Evolutionary conservation across 2,329 filamentous ascomycete species (phyloP), one percentile per base, ranked within the genome.

Genomic region (Drechslerella coelobrocha): DNA sequence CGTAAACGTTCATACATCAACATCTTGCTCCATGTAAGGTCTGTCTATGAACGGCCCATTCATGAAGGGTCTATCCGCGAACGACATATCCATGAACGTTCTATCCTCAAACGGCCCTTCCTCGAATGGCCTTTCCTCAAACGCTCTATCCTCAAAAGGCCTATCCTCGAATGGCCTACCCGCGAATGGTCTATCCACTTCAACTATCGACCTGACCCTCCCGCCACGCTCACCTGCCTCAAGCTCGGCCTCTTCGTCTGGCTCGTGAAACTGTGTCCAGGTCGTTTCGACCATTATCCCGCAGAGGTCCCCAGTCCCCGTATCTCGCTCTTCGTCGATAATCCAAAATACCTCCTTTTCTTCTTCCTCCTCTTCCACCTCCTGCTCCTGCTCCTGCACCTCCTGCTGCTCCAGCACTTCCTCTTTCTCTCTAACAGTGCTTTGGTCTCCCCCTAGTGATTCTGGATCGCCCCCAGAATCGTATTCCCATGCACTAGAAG

Each of bases 211-310:
- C 2, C 4, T 26, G 12, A 17, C 9, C 2, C 29, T 23, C 12
- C 17, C 19, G 14, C 48, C 26, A 9, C 10, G 9, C 29, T 26
- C 48, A 41, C 3, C 19, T n/a, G 24, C 54, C 27, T 47, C 17
- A 6, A 47, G 29, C 24, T 45, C 17, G 2, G 48, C 9, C 34
- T 50, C 48, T 2, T 52, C 17, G 53, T 59, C 52, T 7, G 34
- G 17, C n/a, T 69, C 65, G 3, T 51, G 39, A 50, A 69, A 59
- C 23, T 62, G 65, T 29, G 47, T 61, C 57, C 43, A 62, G 2
- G 57, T 69, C 2, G 65, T 62, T 21, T 61, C 26, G 1, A 62
- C 57, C 51, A 57, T 34, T 2, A 62, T 69, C 2, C 52, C 57
- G n/a, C 51, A 43, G 24, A 54, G 43, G 12, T 27, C 34, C 1